Base-by-base conservation (phyloP, 1,284 basidiomycete genomes). In the Pholiota adiposa region DNA sequence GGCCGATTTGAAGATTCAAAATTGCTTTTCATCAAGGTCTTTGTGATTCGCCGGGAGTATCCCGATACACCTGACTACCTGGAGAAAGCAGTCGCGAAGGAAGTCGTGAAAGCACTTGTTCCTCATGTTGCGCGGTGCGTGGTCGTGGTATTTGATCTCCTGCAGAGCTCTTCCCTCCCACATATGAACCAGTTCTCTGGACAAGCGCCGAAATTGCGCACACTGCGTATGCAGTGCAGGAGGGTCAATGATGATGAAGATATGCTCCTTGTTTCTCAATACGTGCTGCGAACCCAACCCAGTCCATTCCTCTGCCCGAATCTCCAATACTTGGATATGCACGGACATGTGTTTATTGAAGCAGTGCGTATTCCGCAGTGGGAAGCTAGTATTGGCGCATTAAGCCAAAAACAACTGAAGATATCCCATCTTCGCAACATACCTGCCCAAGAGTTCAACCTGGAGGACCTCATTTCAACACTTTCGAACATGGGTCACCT, bases 101-200 rank as follows among this genome's bases (percentile, higher is more conserved):
- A 34, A 21, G 43, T 61, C 16, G 54, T 59, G 43, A 44, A 59
- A 27, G 46, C 46, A 3, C 18, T 65, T 4, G 19, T 49, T 6
- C 53, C 31, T n/a, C 59, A 65, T 33, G 44, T 65, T 12, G 43
- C 51, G 12, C 61, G 63, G 16, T 63, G 59, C n/a, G 23, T 49
- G n/a, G 63, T 65, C 9, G 53, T 65, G 34, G 56, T 61, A 5
- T 63, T 65, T 33, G 63, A 65, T 40, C 29, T 65, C 33, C 44
- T 65, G 8, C 54, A 63, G 33, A 56, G 43, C 27, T 46, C 61
- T 9, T 63, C 63, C 9, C 49, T 65, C 9, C 61, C 61, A 0
- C 61, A 34, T n/a, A 52, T 61, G 27, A 51, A 40, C 5, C 48
- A 59, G 34, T 63, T 65, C 40, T 51, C 56, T 4, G 61, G 57